Conservation (phyloP, 2,329 filamentous ascomycete species). For the Colletotrichum tropicale region DNA sequence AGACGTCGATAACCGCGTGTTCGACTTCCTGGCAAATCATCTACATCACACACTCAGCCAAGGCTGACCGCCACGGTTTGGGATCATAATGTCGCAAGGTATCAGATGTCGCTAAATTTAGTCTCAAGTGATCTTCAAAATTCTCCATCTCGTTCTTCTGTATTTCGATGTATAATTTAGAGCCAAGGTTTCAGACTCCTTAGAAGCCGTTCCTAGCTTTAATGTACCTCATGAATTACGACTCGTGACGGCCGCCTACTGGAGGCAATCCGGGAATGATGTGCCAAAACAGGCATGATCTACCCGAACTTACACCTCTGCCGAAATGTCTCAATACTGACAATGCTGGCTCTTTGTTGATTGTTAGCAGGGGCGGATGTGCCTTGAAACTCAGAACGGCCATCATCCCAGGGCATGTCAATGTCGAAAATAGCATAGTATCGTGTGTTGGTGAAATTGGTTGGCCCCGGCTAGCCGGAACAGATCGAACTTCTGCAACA, state of each 20-base stretch:
- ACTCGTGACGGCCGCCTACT: neutral
- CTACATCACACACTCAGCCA: neutral
- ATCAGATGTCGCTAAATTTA: neutral
- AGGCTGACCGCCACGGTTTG: neutral
- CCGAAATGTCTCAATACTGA: neutral
- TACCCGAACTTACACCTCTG: neutral
- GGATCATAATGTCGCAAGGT: neutral
- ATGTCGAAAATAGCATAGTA: neutral
- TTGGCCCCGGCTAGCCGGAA: neutral
- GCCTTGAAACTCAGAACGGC: neutral
- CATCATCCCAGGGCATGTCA: neutral
- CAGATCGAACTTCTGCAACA: neutral
- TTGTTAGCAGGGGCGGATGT: neutral
- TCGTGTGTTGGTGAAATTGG: neutral
- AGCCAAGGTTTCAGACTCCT: neutral
- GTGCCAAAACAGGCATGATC: neutral
- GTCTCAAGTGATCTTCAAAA: neutral
- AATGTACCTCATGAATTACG: neutral
- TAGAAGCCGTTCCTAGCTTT: neutral
- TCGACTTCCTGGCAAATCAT: neutral
- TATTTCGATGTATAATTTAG: neutral
- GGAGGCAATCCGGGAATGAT: neutral
- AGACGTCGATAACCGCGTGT: neutral
- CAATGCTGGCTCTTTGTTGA: neutral
- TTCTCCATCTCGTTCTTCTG: neutral